Evolutionary conservation across 2,329 filamentous ascomycete species (phyloP).

Genomic region (Aspergillus ruber): DNA sequence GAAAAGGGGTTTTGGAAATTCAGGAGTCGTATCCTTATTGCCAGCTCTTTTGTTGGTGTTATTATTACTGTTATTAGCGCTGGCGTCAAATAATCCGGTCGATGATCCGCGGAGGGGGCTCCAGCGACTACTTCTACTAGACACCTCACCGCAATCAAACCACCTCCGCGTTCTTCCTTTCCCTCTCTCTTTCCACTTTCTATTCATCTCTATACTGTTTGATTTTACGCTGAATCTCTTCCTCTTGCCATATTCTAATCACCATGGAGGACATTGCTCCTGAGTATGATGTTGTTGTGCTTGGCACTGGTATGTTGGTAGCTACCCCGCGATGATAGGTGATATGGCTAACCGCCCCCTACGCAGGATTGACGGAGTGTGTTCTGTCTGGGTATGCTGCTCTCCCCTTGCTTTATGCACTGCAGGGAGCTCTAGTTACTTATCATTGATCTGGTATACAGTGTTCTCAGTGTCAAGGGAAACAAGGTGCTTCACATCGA

Average conservation of each 20-base stretch:
- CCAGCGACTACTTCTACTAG: conserved; percentile 1
- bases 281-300: conserved; percentile 97
- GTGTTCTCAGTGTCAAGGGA: conserved; percentile 95
- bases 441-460: conserved; percentile 32
- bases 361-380: conserved; percentile 88
- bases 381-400: conserved; percentile 82
- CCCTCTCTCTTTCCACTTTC: conserved; percentile 5
- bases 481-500: conserved; percentile 99
- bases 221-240: conserved; percentile 6
- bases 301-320: conserved; percentile 79
- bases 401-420: conserved; percentile 12
- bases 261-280: conserved; percentile 96
- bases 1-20: background rate
- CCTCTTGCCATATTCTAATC: conserved; percentile 16
- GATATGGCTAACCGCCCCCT: conserved; percentile 16
- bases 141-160: conserved; percentile 6
- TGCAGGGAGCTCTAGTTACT: background rate
- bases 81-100: conserved; percentile 3
- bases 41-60: background rate
- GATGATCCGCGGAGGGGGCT: conserved; percentile 15
- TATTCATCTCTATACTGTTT: conserved; percentile 5
- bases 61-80: background rate
- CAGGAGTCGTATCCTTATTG: background rate
- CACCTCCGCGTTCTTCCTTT: conserved; percentile 14
- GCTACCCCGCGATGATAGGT: conserved; percentile 5